Base-by-base conservation (phyloP, 1,139 yeast genomes). In the Arxiozyma slooffiae region DNA sequence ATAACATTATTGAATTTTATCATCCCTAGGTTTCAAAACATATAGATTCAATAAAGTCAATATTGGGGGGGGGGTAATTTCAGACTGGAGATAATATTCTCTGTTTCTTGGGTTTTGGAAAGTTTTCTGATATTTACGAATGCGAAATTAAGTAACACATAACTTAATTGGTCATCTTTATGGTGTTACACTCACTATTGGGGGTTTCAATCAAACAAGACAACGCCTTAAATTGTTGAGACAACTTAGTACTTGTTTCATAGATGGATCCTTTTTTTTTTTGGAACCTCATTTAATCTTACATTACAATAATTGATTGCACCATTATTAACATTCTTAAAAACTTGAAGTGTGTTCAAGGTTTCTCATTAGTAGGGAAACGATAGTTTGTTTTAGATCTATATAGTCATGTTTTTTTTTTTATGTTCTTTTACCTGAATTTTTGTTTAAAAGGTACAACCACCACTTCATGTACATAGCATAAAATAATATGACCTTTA, bases 21-120 rank as follows among this genome's bases (percentile, higher is more conserved):
- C 81, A 78, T 57, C 57, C 59, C 0, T 80, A 85, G 84, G 69
- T 81, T 18, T 56, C 60, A 17, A 65, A 67, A 38, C 76, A 74
- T 50, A 44, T 39, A 5, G 49, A 44, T 3, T 67, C 66, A 34
- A 52, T 70, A 40, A 56, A 53, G 11, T 57, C 55, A 37, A 61
- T 68, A 2, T 69, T 70, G 52, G 49, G 56, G 2, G 55, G 58
- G 39, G 67, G 63, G 52, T 65, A 69, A 41, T 38, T 67, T 24
- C 16, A n/a, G 17, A 11, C n/a, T 1, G 41, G 36, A n/a, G 46
- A 42, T 23, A 23, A 24, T 9, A 3, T n/a, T n/a, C n/a, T n/a
- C n/a, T n/a, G n/a, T n/a, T n/a, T n/a, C n/a, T n/a, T n/a, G n/a
- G n/a, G n/a, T n/a, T n/a, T n/a, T n/a, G n/a, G n/a, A n/a, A n/a